A percentile compares a stretch with the other conserved stretches of the same genome.
Evolutionary conservation across 2,329 filamentous ascomycete species (phyloP).

Genomic region (Colletotrichum tropicicola): DNA sequence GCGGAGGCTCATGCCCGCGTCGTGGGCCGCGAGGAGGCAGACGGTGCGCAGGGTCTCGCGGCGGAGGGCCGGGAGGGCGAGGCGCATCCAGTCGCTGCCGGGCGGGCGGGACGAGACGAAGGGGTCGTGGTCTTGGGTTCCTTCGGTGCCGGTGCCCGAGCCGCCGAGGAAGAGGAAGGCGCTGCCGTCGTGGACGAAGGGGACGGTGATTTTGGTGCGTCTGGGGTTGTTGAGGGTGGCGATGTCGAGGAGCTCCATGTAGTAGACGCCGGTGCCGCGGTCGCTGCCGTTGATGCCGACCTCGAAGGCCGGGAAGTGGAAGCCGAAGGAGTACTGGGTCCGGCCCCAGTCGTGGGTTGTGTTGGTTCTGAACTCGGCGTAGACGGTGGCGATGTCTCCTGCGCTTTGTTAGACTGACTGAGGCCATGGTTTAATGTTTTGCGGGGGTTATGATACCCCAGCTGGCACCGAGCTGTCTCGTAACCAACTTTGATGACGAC

Average conservation of each 20-base stretch:
- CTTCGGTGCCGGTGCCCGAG: not conserved
- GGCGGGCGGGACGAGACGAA: not conserved
- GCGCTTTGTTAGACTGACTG: not conserved
- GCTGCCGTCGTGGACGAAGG: not conserved
- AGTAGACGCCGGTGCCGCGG: not conserved
- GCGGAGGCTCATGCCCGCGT: not conserved
- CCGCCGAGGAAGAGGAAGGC: constrained; percentile 7
- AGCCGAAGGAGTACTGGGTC: not conserved
- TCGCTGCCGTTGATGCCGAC: not conserved
- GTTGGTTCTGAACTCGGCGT: not conserved
- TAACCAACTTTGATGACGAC: too few species aligned
- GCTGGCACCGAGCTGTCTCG: too few species aligned
- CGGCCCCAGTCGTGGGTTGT: not conserved
- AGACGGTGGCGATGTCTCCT: not conserved
- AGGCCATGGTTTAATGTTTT: too few species aligned
- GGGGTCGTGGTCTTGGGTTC: too few species aligned
- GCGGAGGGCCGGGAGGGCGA: not conserved
- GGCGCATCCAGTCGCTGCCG: not conserved
- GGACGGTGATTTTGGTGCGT: not conserved
- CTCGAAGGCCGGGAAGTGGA: not conserved
- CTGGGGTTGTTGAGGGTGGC: not conserved
- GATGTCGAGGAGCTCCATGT: not conserved
- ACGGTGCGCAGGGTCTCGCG: not conserved
- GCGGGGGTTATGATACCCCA: too few species aligned
- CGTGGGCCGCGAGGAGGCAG: not conserved